Conservation (phyloP, 441 rosid genomes). For the Omphalea diandra region DNA sequence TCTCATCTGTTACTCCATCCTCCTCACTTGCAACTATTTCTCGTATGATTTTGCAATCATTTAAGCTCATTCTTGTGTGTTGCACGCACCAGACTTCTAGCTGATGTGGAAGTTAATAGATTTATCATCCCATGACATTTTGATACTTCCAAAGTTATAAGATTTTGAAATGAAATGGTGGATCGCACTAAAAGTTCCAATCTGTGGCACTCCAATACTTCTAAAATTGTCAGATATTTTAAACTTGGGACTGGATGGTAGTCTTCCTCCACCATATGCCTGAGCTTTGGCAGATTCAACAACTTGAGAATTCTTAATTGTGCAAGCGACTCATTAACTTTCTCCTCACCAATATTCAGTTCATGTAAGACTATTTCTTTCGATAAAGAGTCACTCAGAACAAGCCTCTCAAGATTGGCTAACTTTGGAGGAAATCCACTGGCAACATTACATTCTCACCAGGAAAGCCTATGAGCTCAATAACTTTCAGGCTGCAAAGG, state of each 20-base stretch:
- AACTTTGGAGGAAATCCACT: neutral
- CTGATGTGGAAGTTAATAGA: too few relatives aligned
- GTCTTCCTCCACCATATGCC: slow-evolving; percentile 7
- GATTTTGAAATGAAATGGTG: slow-evolving; percentile 17
- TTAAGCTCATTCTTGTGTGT: slow-evolving; percentile 23
- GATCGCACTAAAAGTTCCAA: slow-evolving; percentile 21
- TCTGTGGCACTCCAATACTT: neutral
- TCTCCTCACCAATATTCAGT: neutral
- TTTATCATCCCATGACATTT: slow-evolving; percentile 24
- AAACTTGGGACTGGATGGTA: neutral
- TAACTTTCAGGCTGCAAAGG: neutral
- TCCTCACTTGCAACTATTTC: too few relatives aligned
- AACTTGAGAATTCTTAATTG: slow-evolving; percentile 6
- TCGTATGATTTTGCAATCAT: too few relatives aligned
- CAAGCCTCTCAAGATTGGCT: slow-evolving; percentile 1
- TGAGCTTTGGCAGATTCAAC: slow-evolving; percentile 20
- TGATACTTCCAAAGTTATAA: slow-evolving; percentile 22
- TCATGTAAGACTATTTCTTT: neutral
- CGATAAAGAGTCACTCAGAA: neutral
- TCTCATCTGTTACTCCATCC: too few relatives aligned
- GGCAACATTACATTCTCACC: neutral
- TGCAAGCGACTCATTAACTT: too few relatives aligned
- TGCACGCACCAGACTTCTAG: slow-evolving; percentile 21
- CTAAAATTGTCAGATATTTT: slow-evolving; percentile 9
- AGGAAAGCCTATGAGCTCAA: neutral